Conservation (phyloP, 2,329 filamentous ascomycete genomes). For the Uncinocarpus reesii region DNA sequence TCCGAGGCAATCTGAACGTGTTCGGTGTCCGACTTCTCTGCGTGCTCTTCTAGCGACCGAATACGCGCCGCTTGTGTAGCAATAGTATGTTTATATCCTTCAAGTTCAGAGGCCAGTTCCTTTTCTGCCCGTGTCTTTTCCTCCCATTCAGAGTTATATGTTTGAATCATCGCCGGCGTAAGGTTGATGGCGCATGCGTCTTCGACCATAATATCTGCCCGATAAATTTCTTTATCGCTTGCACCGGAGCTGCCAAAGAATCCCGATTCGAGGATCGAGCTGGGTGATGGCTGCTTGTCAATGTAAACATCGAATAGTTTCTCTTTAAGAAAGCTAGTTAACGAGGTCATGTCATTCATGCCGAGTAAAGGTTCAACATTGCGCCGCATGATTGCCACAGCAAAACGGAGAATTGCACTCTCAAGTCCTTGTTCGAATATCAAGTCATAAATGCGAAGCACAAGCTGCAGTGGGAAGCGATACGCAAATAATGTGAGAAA, state of each 20-base stretch:
- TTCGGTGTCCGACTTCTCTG: conserved; percentile 79
- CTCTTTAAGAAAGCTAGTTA: conserved; percentile 88
- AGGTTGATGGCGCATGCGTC: conserved; percentile 86
- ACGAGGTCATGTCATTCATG: conserved; percentile 82
- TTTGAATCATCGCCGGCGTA: conserved; percentile 67
- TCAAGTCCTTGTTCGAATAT: conserved; percentile 88
- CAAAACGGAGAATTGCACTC: conserved; percentile 81
- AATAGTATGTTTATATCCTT: conserved; percentile 58
- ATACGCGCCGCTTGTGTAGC: conserved; percentile 60
- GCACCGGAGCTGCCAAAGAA: conserved; percentile 91
- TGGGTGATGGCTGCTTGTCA: conserved; percentile 83
- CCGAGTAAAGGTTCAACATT: conserved; percentile 66
- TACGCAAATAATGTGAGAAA: conserved; percentile 98
- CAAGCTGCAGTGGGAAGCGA: conserved; percentile 88
- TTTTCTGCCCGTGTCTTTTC: conserved; percentile 75
- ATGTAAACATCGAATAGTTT: conserved; percentile 95
- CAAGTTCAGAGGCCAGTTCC: conserved; percentile 71
- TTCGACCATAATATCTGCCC: conserved; percentile 82
- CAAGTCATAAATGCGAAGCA: conserved; percentile 91
- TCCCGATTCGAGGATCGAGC: conserved; percentile 84
- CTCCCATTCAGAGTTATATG: conserved; percentile 82
- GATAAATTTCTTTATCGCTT: conserved; percentile 89
- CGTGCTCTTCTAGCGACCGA: conserved; percentile 75
- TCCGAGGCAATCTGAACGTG: conserved; percentile 86
- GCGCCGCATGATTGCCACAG: conserved; percentile 91